Evolutionary conservation across 495 filamentous ascomycete species (phyloP).

Genomic region (Jackrogersella multiformis): DNA sequence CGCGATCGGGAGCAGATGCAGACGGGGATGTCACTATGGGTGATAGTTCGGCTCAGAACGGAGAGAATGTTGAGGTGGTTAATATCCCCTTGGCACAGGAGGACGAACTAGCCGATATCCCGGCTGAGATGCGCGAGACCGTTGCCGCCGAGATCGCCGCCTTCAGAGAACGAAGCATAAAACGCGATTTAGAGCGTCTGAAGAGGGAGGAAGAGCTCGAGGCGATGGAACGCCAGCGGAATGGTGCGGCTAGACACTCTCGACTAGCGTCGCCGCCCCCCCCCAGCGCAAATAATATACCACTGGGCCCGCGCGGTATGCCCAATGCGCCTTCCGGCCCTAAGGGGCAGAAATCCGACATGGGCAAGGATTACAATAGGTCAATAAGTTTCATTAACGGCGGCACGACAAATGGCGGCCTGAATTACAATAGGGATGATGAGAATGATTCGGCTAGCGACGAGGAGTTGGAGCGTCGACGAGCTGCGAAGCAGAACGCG

Average conservation of each 20-base stretch:
- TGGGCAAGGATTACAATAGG: constrained; percentile 56
- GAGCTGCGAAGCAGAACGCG: constrained; percentile 72
- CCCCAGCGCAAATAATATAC: constrained; percentile 82
- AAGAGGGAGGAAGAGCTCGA: constrained; percentile 91
- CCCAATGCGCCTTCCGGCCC: constrained; percentile 85
- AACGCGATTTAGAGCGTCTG: constrained; percentile 86
- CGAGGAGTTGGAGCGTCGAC: constrained; percentile 80
- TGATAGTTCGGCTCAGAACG: constrained; percentile 65
- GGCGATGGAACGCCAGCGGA: constrained; percentile 80
- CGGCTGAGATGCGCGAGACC: constrained; percentile 94
- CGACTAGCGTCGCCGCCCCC: constrained; percentile 75
- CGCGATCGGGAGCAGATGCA: constrained; percentile 58
- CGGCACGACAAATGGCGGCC: constrained; percentile 66
- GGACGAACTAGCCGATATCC: constrained; percentile 95
- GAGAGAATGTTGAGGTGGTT: constrained; percentile 79
- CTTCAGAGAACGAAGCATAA: constrained; percentile 89
- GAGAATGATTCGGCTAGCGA: constrained; percentile 92
- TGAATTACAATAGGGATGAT: constrained; percentile 72
- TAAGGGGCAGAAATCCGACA: constrained; percentile 69
- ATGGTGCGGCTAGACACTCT: constrained; percentile 68
- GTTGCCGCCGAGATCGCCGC: constrained; percentile 94
- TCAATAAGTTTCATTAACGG: constrained; percentile 88
- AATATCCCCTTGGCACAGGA: constrained; percentile 90
- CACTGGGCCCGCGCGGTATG: constrained; percentile 81
- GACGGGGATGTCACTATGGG: constrained; percentile 79